Base-by-base conservation (phyloP, 2,329 filamentous ascomycete genomes). In the Fusarium sulawesiense region DNA sequence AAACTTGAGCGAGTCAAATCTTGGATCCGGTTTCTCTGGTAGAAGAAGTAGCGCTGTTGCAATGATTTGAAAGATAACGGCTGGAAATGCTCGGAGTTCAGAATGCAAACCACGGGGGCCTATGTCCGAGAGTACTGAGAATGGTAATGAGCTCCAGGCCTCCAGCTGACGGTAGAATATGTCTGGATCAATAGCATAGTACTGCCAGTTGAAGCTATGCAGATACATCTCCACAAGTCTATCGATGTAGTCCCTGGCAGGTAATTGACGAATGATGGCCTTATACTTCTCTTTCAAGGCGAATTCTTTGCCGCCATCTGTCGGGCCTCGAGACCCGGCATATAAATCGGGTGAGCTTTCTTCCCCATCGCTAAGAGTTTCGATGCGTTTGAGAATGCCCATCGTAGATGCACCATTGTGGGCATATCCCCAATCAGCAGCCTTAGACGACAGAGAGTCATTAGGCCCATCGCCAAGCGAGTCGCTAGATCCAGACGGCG, bases 191-290 rank as follows among this genome's bases (percentile, higher is more conserved):
- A 91, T 76, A 29, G 82, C 78, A 68, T 82, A 85, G 76, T 90
- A 90, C 59, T 87, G 84, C 82, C 84, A 87, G 75, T 90, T 89
- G 74, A 88, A 83, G 56, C 88, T 82, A n/a, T 76, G 75, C 63
- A 90, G 86, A 75, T 86, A 91, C 11, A 87, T 80, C 16, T 80
- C 80, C 16, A 87, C 78, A 11, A 90, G 84, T 66, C 83, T 82
- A 68, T 88, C 86, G 50, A 89, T 83, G 72, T 86, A 86, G 25
- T 79, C 78, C 61, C 83, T 83, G 8, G 87, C 82, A 0, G 88
- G 88, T 6, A 90, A 78, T 71, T 88, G 86, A 23, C 87, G 83
- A 51, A 89, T 83, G 20, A 89, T 78, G 25, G 81, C 81, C 78
- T 87, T 88, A 79, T 89, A 91, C 66, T 85, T 85, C 75, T 89